These are phyloP conservation scores for Gentiana macrophylla DNA, from an alignment of 257 asterid species.

Conservation along the genomic window DNA sequence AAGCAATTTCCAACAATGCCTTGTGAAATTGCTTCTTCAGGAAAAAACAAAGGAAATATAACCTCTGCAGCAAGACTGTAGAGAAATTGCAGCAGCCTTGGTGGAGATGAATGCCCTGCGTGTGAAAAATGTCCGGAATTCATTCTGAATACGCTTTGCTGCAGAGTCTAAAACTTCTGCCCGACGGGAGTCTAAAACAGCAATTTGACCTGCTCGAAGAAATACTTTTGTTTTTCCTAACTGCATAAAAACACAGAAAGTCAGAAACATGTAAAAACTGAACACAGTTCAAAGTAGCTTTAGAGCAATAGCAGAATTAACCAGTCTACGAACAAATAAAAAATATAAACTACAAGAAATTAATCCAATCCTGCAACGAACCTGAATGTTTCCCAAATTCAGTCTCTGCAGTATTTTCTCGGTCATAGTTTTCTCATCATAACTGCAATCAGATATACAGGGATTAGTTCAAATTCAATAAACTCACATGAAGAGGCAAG, in stretches of 20 bases:
- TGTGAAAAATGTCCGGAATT: conserved; percentile 56
- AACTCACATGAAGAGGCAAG: neutral
- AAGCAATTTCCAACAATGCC: too few relatives aligned
- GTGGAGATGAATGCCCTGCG: conserved; percentile 47
- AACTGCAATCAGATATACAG: conserved; percentile 41
- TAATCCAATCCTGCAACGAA: conserved; percentile 23
- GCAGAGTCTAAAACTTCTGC: conserved; percentile 86
- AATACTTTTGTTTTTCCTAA: conserved; percentile 89
- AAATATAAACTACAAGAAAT: neutral
- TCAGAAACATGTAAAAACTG: neutral
- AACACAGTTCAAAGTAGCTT: neutral
- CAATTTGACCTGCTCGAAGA: conserved; percentile 98
- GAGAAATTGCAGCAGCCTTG: conserved; percentile 55
- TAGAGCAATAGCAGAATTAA: neutral
- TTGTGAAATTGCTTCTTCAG: too few relatives aligned
- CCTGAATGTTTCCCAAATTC: conserved; percentile 88
- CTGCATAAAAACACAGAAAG: conserved; percentile 23
- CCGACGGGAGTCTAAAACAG: conserved; percentile 73
- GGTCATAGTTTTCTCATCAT: conserved; percentile 76
- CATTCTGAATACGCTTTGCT: conserved; percentile 73
- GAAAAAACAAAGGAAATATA: conserved; percentile 4
- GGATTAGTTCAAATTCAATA: conserved; percentile 4
- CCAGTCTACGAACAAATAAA: conserved; percentile 7
- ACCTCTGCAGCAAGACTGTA: conserved; percentile 96
- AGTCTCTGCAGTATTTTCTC: conserved; percentile 76